Conservation (phyloP, 768 basidiomycete genomes). For the Calocybe indica region DNA sequence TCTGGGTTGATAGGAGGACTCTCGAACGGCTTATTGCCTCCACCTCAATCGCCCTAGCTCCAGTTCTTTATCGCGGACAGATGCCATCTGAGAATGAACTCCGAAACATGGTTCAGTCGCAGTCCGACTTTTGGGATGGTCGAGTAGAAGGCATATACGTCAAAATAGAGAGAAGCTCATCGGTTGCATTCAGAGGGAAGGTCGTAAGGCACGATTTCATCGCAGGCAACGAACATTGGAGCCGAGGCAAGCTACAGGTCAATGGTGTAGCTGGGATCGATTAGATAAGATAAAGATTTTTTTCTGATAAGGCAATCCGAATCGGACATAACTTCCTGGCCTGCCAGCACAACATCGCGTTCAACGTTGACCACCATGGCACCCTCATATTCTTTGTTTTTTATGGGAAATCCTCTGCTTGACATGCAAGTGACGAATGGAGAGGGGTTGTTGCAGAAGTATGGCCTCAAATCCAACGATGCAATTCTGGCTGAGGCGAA, state of each 20-base stretch:
- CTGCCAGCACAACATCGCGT: not conserved
- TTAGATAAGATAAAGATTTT: constrained; percentile 20
- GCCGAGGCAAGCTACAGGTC: constrained; percentile 29
- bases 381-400: constrained; percentile 64
- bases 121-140: constrained; percentile 40
- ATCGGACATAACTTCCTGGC: constrained; percentile 3
- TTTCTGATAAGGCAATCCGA: constrained; percentile 4
- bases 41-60: constrained; percentile 37
- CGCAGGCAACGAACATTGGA: constrained; percentile 60
- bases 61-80: constrained; percentile 34
- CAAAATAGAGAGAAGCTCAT: constrained; percentile 39
- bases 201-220: constrained; percentile 58
- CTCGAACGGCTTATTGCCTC: constrained; percentile 26
- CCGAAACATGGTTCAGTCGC: constrained; percentile 36
- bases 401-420: constrained; percentile 92
- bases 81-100: constrained; percentile 36
- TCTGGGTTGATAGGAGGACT: constrained; percentile 31
- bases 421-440: constrained; percentile 92
- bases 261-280: constrained; percentile 25
- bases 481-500: constrained; percentile 92
- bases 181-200: constrained; percentile 42
- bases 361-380: constrained; percentile 29
- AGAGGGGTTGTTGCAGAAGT: constrained; percentile 82
- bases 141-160: constrained; percentile 54
- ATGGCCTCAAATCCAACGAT: constrained; percentile 88